Base-by-base conservation (phyloP, 1,284 basidiomycete species). In the Puccinia triticina region DNA sequence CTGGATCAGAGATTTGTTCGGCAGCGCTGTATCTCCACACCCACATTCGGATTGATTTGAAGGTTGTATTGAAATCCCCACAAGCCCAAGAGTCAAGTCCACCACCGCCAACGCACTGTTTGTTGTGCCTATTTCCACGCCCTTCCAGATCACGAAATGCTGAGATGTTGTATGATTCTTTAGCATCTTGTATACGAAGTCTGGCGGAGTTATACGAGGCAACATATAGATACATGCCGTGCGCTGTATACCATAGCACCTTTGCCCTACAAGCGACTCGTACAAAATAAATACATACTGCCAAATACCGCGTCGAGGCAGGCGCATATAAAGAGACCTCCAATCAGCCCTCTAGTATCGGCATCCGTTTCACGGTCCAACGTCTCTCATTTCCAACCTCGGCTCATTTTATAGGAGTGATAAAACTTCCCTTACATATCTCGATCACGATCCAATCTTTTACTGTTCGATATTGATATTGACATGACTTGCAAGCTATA, bases 401-500 rank as follows among this genome's bases (percentile, higher is more conserved):
- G 18, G 34, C 48, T 50, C 61, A 21, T 40, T 16, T 40, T 37
- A 40, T 66, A 40, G 34, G 61, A 66, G 34, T 40, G 8, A 66
- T 7, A 37, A 21, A 66, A 34, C 61, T 34, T 34, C 61, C 34
- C 34, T 16, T 40, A 66, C 34, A 66, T 66, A 66, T 40, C 12
- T 66, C 11, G 4, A 40, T 66, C 34, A 34, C 34, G 34, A 21
- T 66, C 34, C 61, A 34, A 66, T 66, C 26, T 34, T 34, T 14
- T 7, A 61, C 59, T 34, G 26, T 61, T 61, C 29, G 26, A 32
- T 4, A 40, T 12, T 18, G 26, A 32, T 4, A 40, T 12, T 18
- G 34, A 46, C 40, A 71, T 71, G 69, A 71, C 69, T 48, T 71
- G 69, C 69, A 71, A 71, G 16, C 29, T 71, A 0, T 50, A 48